Percentiles rank a stretch among this genome's conserved stretches.
Evolutionary conservation across 2,329 filamentous ascomycete species (phyloP).

Genomic region (Monosporascus sp.): DNA sequence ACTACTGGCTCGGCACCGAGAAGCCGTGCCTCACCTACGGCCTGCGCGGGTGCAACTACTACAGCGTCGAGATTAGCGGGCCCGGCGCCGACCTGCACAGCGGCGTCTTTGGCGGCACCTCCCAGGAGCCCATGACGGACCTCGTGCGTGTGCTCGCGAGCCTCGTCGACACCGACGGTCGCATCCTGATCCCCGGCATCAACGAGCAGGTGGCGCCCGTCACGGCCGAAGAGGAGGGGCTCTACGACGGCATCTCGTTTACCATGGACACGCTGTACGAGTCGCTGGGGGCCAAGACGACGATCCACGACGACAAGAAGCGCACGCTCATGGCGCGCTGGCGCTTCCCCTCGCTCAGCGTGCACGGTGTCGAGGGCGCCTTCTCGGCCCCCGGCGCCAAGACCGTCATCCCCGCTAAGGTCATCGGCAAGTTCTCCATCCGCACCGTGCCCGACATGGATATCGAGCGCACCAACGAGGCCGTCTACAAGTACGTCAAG

Average conservation of each 20-base stretch:
- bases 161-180: constrained; percentile 84
- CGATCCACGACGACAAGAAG: constrained; percentile 85
- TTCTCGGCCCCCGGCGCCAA: constrained; percentile 92
- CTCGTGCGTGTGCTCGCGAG: constrained; percentile 75
- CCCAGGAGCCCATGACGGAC: constrained; percentile 98
- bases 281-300: constrained; percentile 82
- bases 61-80: constrained; percentile 83
- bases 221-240: constrained; percentile 74
- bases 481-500: constrained; percentile 79
- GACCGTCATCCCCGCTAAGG: constrained; percentile 97
- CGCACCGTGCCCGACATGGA: constrained; percentile 98
- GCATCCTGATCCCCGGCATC: constrained; percentile 91
- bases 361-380: constrained; percentile 92
- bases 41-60: constrained; percentile 96
- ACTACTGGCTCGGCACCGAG: constrained; percentile 99
- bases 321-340: constrained; percentile 91
- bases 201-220: constrained; percentile 88
- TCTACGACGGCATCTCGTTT: constrained; percentile 90
- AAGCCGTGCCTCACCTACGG: constrained; percentile 98
- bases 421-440: constrained; percentile 97
- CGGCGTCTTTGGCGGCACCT: constrained; percentile 93
- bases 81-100: constrained; percentile 93
- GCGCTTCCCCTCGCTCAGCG: constrained; percentile 87
- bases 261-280: constrained; percentile 95
- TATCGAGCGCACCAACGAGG: constrained; percentile 78